A percentile compares a stretch with the other conserved stretches of the same genome.
phyloP scores from a whole-genome alignment of 169 alveolate genomes.

The Plasmodium vinckei region DNA sequence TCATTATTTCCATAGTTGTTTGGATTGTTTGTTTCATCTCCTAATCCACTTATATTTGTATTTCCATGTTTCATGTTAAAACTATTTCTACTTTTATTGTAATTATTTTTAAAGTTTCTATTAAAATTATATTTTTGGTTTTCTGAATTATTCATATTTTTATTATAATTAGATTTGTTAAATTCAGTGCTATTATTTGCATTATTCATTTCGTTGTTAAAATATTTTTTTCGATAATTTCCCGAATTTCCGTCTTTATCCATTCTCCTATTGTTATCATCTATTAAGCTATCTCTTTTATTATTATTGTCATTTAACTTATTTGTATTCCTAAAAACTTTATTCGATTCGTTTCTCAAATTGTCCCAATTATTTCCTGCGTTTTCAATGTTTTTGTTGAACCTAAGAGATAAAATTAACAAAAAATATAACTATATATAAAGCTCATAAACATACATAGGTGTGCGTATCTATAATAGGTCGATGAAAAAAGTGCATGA shows the following conservation, averaged over 20 bases:
- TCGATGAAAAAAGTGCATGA: too few species aligned
- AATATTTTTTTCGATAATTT: slow-evolving; percentile 21
- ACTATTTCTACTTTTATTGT: slow-evolving; percentile 17
- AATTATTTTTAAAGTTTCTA: slow-evolving; percentile 21
- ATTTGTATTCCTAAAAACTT: slow-evolving; percentile 38
- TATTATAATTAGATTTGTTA: slow-evolving; percentile 33
- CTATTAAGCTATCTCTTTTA: slow-evolving; percentile 17
- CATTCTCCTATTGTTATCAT: slow-evolving; percentile 43
- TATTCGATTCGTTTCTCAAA: slow-evolving; percentile 42
- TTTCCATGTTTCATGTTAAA: slow-evolving; percentile 8
- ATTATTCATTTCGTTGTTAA: slow-evolving; percentile 23
- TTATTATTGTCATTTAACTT: slow-evolving; percentile 25
- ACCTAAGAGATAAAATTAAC: too few species aligned
- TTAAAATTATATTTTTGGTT: slow-evolving; percentile 17
- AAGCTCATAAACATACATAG: not conserved
- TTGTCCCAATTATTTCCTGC: slow-evolving; percentile 11
- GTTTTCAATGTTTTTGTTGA: slow-evolving; percentile 9
- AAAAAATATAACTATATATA: too few species aligned
- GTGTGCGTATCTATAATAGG: not conserved
- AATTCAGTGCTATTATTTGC: slow-evolving; percentile 2
- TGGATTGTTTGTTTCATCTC: slow-evolving; percentile 8
- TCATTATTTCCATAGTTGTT: slow-evolving; percentile 12
- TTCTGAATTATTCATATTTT: slow-evolving; percentile 48
- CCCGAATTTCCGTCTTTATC: slow-evolving; percentile 14
- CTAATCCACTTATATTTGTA: slow-evolving; percentile 12